Base-by-base conservation (phyloP, 208 protist genomes). In the Trypanosoma cruzi region DNA sequence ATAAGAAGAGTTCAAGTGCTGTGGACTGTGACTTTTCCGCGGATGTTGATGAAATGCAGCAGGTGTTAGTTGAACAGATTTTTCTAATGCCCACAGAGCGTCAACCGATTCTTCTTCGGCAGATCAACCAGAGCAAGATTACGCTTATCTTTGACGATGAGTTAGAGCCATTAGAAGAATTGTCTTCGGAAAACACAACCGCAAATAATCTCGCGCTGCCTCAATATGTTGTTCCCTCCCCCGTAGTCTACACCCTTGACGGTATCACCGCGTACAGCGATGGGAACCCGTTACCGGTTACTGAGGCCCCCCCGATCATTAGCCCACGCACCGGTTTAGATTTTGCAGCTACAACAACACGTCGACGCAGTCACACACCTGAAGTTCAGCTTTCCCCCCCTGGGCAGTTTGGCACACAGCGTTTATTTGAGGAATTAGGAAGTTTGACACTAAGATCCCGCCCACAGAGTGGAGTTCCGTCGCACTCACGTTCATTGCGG, bases 31-130 rank as follows among this genome's bases (percentile, higher is more conserved):
- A 96, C 78, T 89, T 94, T 67, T 82, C 88, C 22, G 85, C 72
- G 26, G 78, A 92, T 26, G 49, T 87, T 7, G 75, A 82, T 53
- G 84, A 92, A 49, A 75, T 94, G 36, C 86, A 94, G 69, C 75
- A 86, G 29, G 86, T 94, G 75, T 85, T 96, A 60, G 88, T 96
- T 11, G 86, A 94, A 65, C 88, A 94, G 73, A 80, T 91, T 24
- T 81, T 96, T 61, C 80, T 96, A 22, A 82, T 79, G 26, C 75
- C 84, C 24, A 84, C 88, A 22, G 81, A 81, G 52, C 71, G 81
- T 49, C 86, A 92, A 79, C 79, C 86, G 22, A 64, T 62, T 4
- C 94, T 96, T 37, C 75, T 96, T 24, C 78, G 77, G 24, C 91
- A 93, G 68, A 73, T 96, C 8, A 93, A 91, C 66, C 60, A 84